Percentiles rank a stretch among this genome's conserved stretches.
Conservation (phyloP, 2,329 filamentous ascomycete genomes). For the Scedosporium minutisporum region DNA sequence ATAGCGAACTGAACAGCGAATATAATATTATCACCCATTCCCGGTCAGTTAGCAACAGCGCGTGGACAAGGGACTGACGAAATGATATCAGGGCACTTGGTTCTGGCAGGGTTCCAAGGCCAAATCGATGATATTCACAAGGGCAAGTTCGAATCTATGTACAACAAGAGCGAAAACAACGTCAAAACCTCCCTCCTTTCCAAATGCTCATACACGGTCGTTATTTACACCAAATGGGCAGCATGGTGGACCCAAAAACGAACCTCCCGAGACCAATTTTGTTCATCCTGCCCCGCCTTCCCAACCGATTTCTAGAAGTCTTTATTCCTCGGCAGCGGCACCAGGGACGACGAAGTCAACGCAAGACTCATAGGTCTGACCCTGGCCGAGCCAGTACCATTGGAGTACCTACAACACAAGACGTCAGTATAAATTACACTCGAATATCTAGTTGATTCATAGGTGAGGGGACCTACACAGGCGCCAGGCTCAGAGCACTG, state of each 20-base stretch:
- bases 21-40: too few relatives aligned
- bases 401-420: slow-evolving; percentile 35
- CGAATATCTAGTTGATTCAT: not conserved
- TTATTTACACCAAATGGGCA: not conserved
- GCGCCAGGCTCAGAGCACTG: slow-evolving; percentile 39
- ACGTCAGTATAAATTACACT: not conserved
- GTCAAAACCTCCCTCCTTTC: not conserved
- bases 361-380: slow-evolving; percentile 55
- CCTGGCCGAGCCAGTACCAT: slow-evolving; percentile 51
- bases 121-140: not conserved
- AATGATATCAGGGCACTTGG: too few relatives aligned
- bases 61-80: too few relatives aligned
- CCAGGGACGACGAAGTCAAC: slow-evolving; percentile 38
- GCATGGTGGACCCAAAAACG: not conserved
- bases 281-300: not conserved
- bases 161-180: not conserved
- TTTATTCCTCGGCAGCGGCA: not conserved
- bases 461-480: slow-evolving; percentile 15
- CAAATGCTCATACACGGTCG: not conserved
- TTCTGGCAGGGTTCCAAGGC: too few relatives aligned
- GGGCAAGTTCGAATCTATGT: not conserved
- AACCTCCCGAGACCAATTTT: not conserved
- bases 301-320: not conserved
- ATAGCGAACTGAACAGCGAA: too few relatives aligned
- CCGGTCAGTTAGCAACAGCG: too few relatives aligned